Evolutionary conservation across 805 yeast genomes (phyloP).

Genomic region (Hermanozyma aechmeae): DNA sequence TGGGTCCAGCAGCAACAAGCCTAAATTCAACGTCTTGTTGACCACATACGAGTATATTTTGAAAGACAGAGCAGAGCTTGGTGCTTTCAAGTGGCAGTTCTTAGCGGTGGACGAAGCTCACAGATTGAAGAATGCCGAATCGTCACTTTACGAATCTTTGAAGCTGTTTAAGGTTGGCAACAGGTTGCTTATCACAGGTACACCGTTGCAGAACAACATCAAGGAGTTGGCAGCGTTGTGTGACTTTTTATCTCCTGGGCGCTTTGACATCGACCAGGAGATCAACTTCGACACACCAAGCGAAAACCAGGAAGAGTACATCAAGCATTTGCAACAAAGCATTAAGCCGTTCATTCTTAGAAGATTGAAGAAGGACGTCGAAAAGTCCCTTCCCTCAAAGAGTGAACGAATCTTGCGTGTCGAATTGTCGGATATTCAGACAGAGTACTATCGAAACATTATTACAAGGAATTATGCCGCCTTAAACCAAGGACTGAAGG

Average conservation of each 20-base stretch:
- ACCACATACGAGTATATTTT: constrained; percentile 96
- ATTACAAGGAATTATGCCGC: constrained; percentile 89
- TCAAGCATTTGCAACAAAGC: constrained; percentile 72
- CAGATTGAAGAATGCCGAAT: constrained; percentile 87
- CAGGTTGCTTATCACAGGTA: constrained; percentile 89
- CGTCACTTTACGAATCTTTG: constrained; percentile 84
- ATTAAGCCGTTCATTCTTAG: constrained; percentile 89
- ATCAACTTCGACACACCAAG: constrained; percentile 90
- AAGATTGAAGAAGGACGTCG: constrained; percentile 94
- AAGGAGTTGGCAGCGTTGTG: constrained; percentile 93
- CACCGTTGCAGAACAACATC: constrained; percentile 93
- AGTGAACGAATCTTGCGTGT: constrained; percentile 93
- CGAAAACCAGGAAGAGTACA: constrained; percentile 79
- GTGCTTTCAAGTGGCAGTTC: constrained; percentile 86
- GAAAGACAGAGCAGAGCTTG: constrained; percentile 77
- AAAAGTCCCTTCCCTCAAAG: constrained; percentile 91
- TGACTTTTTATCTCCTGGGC: constrained; percentile 94
- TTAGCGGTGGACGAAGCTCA: constrained; percentile 99
- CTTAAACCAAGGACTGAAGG: constrained; percentile 69
- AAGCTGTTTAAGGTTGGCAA: constrained; percentile 75
- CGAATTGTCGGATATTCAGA: constrained; percentile 89
- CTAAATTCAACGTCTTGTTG: constrained; percentile 83
- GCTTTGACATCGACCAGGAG: constrained; percentile 81
- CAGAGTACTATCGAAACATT: constrained; percentile 89
- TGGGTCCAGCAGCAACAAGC: constrained; percentile 45